Conservation (phyloP, 352 stramenopile genomes). For the Globisporangium okanoganense region DNA sequence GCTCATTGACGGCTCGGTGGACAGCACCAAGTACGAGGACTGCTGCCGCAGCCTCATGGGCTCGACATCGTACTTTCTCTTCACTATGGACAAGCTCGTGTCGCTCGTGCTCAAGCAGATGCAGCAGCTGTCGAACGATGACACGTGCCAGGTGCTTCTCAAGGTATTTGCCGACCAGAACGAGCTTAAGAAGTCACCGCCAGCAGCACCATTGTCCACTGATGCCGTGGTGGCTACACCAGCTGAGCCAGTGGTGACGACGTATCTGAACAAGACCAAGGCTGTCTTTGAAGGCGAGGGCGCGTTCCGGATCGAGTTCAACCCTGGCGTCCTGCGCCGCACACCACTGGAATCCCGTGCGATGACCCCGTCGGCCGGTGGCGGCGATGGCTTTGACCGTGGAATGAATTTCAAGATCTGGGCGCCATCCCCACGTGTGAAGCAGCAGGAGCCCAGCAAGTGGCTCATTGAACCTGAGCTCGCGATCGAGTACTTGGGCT, state of each 20-base stretch:
- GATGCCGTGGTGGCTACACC: conserved; percentile 22
- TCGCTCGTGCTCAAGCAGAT: conserved; percentile 85
- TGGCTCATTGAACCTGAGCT: conserved; percentile 81
- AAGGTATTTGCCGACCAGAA: conserved; percentile 68
- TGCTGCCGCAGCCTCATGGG: conserved; percentile 87
- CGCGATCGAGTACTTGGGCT: conserved; percentile 77
- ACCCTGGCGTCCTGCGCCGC: conserved; percentile 70
- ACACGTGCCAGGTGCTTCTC: conserved; percentile 75
- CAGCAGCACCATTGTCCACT: conserved; percentile 19
- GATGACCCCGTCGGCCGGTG: conserved; percentile 33
- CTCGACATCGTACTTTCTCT: conserved; percentile 88
- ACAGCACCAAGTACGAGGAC: conserved; percentile 88
- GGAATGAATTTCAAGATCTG: conserved; percentile 52
- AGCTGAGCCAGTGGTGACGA: conserved; percentile 27
- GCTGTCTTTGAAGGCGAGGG: conserved; percentile 79
- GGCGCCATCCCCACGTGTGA: conserved; percentile 75
- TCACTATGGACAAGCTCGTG: conserved; percentile 91
- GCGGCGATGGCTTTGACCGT: conserved; percentile 28
- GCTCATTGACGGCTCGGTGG: conserved; percentile 83
- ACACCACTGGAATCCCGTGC: conserved; percentile 58
- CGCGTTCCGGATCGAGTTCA: conserved; percentile 83
- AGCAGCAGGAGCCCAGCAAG: conserved; percentile 65
- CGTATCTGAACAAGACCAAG: conserved; percentile 78
- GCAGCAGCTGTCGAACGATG: conserved; percentile 79
- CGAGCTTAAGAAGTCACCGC: conserved; percentile 16